Base-by-base conservation (phyloP, 352 stramenopile genomes). In the Pythium brachiatum region DNA sequence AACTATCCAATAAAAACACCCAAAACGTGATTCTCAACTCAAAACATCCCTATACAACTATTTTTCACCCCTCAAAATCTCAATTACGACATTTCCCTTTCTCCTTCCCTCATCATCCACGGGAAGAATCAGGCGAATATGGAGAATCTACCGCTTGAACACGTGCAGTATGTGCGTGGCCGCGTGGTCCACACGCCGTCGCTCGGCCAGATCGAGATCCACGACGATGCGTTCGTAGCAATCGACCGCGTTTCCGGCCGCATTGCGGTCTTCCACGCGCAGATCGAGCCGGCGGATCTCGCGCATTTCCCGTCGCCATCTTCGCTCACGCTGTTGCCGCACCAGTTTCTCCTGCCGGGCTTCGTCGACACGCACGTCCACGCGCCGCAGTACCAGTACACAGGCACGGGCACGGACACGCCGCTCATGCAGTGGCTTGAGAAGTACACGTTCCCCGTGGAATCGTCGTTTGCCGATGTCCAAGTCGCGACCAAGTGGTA, bases 291-390 rank as follows among this genome's bases (percentile, higher is more conserved):
- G 8, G 38, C 52, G 1, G 73, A 85, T 53, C 16, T 73, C 18
- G 26, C 20, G 26, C 59, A 72, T 5, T 60, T 78, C 7, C 1
- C 32, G 12, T 21, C 31, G 20, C 23, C 38, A 13, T 7, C 48
- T 0, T 2, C n/a, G 5, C 62, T 84, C 21, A 31, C 54, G 38
- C 69, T 88, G 0, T 1, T 13, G 11, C 23, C 43, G 23, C 53
- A 72, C 23, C 69, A 94, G 62, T 83, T 98, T 39, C 69, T 97
- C 23, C 70, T 95, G 57, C 92, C 92, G 18, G 92, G 92, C 53
- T 95, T 98, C 63, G 64, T 98, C 48, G 92, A 98, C 75, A 88
- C 81, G 13, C 92, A 98, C 70, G 82, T 95, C 46, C 92, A 98
- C 67, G 92, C 92, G n/a, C 86, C 92, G 8, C 92, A 98, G 73